Conservation (phyloP, 2,329 filamentous ascomycete genomes). For the Zalaria obscura region DNA sequence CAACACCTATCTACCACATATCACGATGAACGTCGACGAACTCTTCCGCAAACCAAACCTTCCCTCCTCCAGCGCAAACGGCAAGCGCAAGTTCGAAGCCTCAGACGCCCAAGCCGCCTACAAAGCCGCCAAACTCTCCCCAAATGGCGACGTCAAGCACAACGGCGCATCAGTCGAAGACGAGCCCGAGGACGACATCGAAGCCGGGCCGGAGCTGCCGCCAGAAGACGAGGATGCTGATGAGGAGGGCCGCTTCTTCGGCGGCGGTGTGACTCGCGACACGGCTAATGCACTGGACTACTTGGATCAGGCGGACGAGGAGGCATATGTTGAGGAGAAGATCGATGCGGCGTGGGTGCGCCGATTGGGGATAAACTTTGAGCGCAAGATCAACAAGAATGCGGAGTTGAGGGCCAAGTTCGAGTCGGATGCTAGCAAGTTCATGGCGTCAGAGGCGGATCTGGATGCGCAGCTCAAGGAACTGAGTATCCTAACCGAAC, state of each 20-base stretch:
- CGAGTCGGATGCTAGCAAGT: constrained; percentile 64
- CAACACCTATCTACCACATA: too few species aligned
- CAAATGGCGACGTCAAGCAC: constrained; percentile 35
- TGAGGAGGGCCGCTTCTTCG: constrained; percentile 91
- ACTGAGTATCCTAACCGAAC: constrained; percentile 74
- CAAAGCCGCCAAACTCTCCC: constrained; percentile 43
- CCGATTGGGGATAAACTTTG: constrained; percentile 67
- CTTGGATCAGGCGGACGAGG: constrained; percentile 55
- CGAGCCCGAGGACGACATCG: constrained; percentile 21
- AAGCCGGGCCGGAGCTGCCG: constrained; percentile 19
- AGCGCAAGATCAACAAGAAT: constrained; percentile 84
- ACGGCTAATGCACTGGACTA: constrained; percentile 79
- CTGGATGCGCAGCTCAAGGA: constrained; percentile 78
- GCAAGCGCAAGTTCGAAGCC: constrained; percentile 46
- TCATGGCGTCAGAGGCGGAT: constrained; percentile 78
- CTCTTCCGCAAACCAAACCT: constrained; percentile 45
- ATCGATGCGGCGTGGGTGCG: constrained; percentile 76
- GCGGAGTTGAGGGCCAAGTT: constrained; percentile 76
- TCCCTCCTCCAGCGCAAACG: constrained; percentile 15
- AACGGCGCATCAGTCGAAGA: constrained; percentile 34
- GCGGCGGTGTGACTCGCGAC: constrained; percentile 69
- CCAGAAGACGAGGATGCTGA: constrained; percentile 43
- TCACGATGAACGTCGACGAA: constrained; percentile 47
- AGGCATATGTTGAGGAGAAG: constrained; percentile 49
- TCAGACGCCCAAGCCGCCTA: constrained; percentile 42